Percentiles rank a stretch among this genome's conserved stretches.
Conservation (phyloP, 2,329 filamentous ascomycete genomes). For the Fusarium sp. region DNA sequence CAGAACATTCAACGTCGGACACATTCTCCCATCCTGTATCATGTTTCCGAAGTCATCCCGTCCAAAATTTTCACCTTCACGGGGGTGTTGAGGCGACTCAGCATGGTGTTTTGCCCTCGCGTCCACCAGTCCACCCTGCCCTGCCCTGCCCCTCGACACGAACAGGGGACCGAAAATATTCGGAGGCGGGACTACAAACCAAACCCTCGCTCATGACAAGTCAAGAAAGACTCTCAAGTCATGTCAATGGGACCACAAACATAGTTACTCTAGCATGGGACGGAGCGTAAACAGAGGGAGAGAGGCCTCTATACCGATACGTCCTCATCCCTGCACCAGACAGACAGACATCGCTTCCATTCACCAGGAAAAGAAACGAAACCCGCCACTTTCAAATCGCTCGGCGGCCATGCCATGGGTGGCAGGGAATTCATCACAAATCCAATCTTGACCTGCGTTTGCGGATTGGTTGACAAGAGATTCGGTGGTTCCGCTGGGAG, state of each 20-base stretch:
- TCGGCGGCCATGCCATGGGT: constrained; percentile 12
- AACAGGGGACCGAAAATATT: constrained; percentile 31
- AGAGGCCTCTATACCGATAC: neutral
- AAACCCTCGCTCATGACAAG: constrained; percentile 3
- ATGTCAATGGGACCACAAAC: neutral
- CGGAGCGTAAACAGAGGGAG: neutral
- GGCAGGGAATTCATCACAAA: constrained; percentile 10
- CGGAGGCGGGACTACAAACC: constrained; percentile 20
- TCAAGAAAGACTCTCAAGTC: neutral
- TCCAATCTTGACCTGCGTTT: constrained; percentile 19
- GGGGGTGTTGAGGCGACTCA: constrained; percentile 15
- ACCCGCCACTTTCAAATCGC: constrained; percentile 16
- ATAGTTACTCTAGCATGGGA: neutral
- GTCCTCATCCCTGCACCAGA: neutral
- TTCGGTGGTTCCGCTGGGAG: neutral
- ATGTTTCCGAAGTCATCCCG: constrained; percentile 19
- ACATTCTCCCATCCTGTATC: constrained; percentile 16
- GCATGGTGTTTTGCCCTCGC: constrained; percentile 22
- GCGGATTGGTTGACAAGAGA: constrained; percentile 17
- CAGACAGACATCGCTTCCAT: constrained; percentile 6
- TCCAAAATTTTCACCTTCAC: constrained; percentile 9
- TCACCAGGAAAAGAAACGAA: constrained; percentile 28
- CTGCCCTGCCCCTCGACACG: neutral
- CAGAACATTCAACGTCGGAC: constrained; percentile 9
- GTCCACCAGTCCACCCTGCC: neutral